Evolutionary conservation across 768 basidiomycete species (phyloP).

Genomic region (Jaapia argillacea): DNA sequence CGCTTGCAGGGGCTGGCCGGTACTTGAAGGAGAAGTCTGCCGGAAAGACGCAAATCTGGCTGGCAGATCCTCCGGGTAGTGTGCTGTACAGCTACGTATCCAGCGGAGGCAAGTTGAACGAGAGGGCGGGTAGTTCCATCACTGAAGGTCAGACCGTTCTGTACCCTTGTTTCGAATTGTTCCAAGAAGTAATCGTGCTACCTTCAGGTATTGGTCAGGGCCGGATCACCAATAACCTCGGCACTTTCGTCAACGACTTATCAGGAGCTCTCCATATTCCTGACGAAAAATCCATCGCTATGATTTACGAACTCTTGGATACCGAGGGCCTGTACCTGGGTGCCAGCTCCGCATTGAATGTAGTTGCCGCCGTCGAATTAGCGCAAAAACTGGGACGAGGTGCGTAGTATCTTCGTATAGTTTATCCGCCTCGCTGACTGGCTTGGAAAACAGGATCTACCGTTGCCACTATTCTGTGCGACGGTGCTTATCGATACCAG

Average conservation of each 20-base stretch:
- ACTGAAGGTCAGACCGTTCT: slow-evolving; percentile 79
- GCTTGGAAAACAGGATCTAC: slow-evolving; percentile 46
- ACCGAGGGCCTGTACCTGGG: slow-evolving; percentile 92
- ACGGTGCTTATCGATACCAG: slow-evolving; percentile 97
- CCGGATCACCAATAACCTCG: slow-evolving; percentile 86
- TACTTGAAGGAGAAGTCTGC: slow-evolving; percentile 74
- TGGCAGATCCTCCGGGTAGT: slow-evolving; percentile 96
- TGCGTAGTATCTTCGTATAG: slow-evolving; percentile 12
- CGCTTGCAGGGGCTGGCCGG: slow-evolving; percentile 81
- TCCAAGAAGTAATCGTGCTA: slow-evolving; percentile 1
- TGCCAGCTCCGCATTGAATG: slow-evolving; percentile 89
- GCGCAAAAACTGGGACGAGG: slow-evolving; percentile 82
- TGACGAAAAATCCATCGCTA: slow-evolving; percentile 83
- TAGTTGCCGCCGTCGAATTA: slow-evolving; percentile 86
- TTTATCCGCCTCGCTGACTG: slow-evolving; percentile 1
- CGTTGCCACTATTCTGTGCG: slow-evolving; percentile 84
- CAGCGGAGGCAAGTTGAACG: slow-evolving; percentile 68
- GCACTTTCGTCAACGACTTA: slow-evolving; percentile 66
- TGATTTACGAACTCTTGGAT: slow-evolving; percentile 90
- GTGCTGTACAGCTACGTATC: slow-evolving; percentile 77
- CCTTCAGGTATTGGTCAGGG: slow-evolving; percentile 89
- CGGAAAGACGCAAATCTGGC: slow-evolving; percentile 79
- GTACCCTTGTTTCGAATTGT: not conserved
- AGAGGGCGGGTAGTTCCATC: slow-evolving; percentile 79
- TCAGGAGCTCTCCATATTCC: slow-evolving; percentile 80